These are phyloP conservation scores for Medicago arabica DNA, from an alignment of 306 rosid species.

Conservation along the genomic window DNA sequence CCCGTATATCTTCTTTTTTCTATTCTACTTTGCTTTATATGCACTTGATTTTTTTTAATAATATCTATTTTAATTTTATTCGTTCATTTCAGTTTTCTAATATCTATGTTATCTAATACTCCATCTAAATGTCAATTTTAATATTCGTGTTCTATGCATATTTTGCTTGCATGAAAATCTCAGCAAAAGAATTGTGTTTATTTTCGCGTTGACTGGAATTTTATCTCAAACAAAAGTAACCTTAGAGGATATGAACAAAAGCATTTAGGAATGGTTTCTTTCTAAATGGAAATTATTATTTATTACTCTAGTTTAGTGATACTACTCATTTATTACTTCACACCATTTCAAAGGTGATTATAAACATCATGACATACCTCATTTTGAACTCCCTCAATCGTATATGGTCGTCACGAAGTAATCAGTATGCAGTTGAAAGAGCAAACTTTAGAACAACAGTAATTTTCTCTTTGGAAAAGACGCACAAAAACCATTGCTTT, in stretches of 20 bases:
- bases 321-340: background rate
- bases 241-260: background rate
- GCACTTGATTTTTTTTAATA: background rate
- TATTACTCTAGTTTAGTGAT: background rate
- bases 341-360: constrained; percentile 21
- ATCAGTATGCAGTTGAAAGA: background rate
- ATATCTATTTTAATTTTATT: background rate
- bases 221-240: background rate
- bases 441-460: background rate
- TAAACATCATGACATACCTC: constrained; percentile 54
- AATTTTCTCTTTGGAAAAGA: background rate
- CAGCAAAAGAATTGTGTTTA: background rate
- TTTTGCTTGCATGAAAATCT: background rate
- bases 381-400: constrained; percentile 41
- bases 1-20: background rate
- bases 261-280: constrained; percentile 6
- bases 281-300: background rate
- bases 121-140: background rate
- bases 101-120: background rate
- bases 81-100: background rate
- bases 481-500: background rate
- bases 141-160: background rate
- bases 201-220: constrained; percentile 14
- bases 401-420: background rate
- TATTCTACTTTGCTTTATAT: no score